Evolutionary conservation across 192 early-diverging fungal genomes (phyloP).

Genomic region (Coemansia sp.): DNA sequence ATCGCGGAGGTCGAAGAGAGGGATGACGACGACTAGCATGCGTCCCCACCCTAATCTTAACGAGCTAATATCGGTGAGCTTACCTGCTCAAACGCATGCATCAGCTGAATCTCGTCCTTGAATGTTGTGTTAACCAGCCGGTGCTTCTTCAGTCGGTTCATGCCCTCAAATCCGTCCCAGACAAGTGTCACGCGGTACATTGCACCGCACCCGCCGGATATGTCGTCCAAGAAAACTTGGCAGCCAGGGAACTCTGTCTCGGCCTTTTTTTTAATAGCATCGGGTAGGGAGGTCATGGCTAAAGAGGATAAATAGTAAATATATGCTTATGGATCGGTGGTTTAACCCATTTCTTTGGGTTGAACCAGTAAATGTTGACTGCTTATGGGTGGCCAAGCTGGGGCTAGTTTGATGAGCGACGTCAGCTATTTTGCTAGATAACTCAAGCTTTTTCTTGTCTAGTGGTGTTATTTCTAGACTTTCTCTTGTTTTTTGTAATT

Average conservation of each 20-base stretch:
- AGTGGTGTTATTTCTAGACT: not conserved
- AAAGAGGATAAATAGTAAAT: not conserved
- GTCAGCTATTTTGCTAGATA: not conserved
- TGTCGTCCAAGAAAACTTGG: slow-evolving; percentile 18
- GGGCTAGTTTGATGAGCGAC: not conserved
- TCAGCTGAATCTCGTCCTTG: slow-evolving; percentile 77
- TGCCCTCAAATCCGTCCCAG: slow-evolving; percentile 67
- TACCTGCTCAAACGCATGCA: slow-evolving; percentile 65
- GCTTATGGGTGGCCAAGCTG: not conserved
- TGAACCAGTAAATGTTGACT: not conserved
- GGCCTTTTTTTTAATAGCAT: slow-evolving; percentile 12
- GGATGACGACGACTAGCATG: too few species aligned
- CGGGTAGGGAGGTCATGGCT: not conserved
- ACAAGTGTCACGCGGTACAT: slow-evolving; percentile 85
- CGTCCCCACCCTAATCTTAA: too few species aligned
- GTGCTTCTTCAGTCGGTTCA: slow-evolving; percentile 77
- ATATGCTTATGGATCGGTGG: not conserved
- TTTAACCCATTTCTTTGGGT: not conserved
- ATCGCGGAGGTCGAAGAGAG: not conserved
- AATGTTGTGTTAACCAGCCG: slow-evolving; percentile 76
- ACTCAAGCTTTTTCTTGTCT: not conserved
- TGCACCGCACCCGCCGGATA: slow-evolving; percentile 80
- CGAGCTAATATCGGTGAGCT: not conserved
- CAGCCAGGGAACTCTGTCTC: not conserved
- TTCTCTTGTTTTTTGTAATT: not conserved